phyloP scores from a whole-genome alignment of 345 rosid genomes.

The Acer campestre region DNA sequence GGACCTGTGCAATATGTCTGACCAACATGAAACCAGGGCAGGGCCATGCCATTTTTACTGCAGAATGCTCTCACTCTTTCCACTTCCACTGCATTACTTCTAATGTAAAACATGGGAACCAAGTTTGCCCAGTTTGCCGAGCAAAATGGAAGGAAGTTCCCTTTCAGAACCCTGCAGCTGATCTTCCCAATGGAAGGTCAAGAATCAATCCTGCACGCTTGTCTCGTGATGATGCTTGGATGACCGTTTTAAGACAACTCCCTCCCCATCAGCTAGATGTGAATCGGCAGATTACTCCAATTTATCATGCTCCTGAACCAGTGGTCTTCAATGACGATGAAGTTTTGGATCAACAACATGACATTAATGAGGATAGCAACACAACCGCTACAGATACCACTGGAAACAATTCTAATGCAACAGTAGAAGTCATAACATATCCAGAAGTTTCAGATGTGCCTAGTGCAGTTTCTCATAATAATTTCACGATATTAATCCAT shows the following conservation, averaged over 20 bases:
- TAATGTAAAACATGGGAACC: conserved; percentile 93
- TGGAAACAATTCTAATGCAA: conserved; percentile 34
- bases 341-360: conserved; percentile 49
- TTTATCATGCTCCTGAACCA: conserved; percentile 62
- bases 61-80: conserved; percentile 97
- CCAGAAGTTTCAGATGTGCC: conserved; percentile 72
- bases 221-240: conserved; percentile 66
- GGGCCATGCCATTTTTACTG: conserved; percentile 94
- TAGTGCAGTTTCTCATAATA: conserved; percentile 48
- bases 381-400: conserved; percentile 22
- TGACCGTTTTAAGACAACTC: conserved; percentile 52
- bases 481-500: conserved; percentile 76
- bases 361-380: conserved; percentile 24
- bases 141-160: conserved; percentile 95
- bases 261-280: conserved; percentile 52
- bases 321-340: conserved; percentile 80
- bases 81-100: conserved; percentile 94
- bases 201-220: conserved; percentile 46
- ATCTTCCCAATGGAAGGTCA: conserved; percentile 45
- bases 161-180: conserved; percentile 53
- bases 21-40: conserved; percentile 73
- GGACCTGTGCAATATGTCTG: conserved; percentile 86
- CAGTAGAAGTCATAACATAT: conserved; percentile 57
- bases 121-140: conserved; percentile 89
- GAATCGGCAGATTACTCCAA: conserved; percentile 51